Conservation (phyloP, 2,329 filamentous ascomycete species). For the Phyllosticta citribraziliensis region DNA sequence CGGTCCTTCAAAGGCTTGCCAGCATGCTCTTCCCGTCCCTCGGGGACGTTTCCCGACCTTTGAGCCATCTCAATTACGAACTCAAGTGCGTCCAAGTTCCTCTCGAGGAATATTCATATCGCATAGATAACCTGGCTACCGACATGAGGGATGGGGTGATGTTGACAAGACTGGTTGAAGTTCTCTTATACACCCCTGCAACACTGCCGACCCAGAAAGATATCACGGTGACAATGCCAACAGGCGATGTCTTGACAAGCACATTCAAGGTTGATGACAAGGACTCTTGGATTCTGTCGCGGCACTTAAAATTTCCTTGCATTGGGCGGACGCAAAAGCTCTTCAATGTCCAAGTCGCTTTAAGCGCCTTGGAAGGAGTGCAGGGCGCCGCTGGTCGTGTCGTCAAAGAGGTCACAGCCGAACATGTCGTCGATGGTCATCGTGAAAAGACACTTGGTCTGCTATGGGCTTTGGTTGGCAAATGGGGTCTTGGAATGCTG, state of each 20-base stretch:
- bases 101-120: conserved; percentile 49
- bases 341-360: conserved; percentile 49
- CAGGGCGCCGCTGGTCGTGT: conserved; percentile 32
- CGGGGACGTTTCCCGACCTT: conserved; percentile 46
- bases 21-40: conserved; percentile 47
- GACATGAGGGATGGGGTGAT: conserved; percentile 53
- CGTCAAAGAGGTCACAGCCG: conserved; percentile 37
- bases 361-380: conserved; percentile 42
- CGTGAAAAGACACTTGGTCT: conserved; percentile 54
- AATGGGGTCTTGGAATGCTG: conserved; percentile 44
- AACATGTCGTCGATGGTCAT: conserved; percentile 37
- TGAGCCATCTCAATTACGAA: conserved; percentile 49
- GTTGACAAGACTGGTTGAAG: conserved; percentile 49
- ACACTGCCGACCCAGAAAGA: conserved; percentile 24
- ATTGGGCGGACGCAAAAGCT: conserved; percentile 45
- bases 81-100: conserved; percentile 45
- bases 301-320: conserved; percentile 49
- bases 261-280: conserved; percentile 22
- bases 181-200: conserved; percentile 41
- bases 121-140: conserved; percentile 50
- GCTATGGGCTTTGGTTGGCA: conserved; percentile 50
- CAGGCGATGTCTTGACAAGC: conserved; percentile 34
- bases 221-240: conserved; percentile 37
- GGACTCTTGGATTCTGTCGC: conserved; percentile 41
- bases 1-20: conserved; percentile 43